Base-by-base conservation (phyloP, 1,139 yeast species). In the Saccharomycopsis hybrid region DNA sequence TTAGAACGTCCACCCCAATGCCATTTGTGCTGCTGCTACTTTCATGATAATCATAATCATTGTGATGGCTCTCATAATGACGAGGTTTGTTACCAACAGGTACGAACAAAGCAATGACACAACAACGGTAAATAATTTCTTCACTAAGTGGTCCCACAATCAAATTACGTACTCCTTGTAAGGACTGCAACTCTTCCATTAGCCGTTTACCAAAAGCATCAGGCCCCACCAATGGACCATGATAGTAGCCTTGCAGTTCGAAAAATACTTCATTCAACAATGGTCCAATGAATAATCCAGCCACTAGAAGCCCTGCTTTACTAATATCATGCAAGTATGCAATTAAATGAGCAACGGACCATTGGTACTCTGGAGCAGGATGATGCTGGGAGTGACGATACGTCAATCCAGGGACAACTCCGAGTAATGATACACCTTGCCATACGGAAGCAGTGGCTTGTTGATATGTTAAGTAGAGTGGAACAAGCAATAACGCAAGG, bases 101-200 rank as follows among this genome's bases (percentile, higher is more conserved):
- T 43, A 62, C 57, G 49, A 70, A 67, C 5, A 74, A 63, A 7
- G 75, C 71, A 27, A 82, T 58, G 1, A 85, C 67, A 44, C 84
- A 68, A 0, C 87, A 74, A 3, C 97, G 73, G 63, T 84, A 92
- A 5, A 88, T 77, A 35, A 89, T 58, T 62, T 92, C 99, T 63
- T 92, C 99, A 0, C 96, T 83, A 1, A 86, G 51, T 1, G 98
- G 98, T 0, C 95, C 97, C 55, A 86, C 73, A 0, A 87, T 52
- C 54, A 78, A 76, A 62, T 86, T 84, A 54, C 96, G 68, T 42
- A 82, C 48, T 1, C 86, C 85, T 56, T 71, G 68, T 1, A 79
- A 60, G 28, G 71, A 69, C 13, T 52, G 36, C 32, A 76, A 59
- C 47, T 66, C 65, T 2, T 54, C 56, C 5, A 30, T 43, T 43